A percentile compares a stretch with the other conserved stretches of the same genome.
phyloP scores from a whole-genome alignment of 1,139 yeast species.

The Groenewaldozyma auringiensis region DNA sequence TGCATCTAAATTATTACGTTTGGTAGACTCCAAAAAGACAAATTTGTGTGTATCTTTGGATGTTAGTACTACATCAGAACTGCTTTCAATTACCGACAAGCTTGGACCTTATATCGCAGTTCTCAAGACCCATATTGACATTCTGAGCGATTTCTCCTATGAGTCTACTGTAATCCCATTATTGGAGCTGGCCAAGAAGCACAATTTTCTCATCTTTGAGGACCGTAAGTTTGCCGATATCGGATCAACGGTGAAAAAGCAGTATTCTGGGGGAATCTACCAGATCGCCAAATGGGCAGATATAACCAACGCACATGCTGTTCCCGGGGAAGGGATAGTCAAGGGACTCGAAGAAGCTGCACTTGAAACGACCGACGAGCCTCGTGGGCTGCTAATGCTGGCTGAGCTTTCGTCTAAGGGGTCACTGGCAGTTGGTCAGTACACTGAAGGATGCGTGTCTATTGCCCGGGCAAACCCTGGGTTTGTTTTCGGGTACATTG shows the following conservation, averaged over 20 bases:
- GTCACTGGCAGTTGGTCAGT: constrained; percentile 85
- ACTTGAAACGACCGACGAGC: constrained; percentile 49
- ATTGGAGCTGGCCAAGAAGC: constrained; percentile 59
- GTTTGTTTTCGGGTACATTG: constrained; percentile 94
- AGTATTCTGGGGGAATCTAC: constrained; percentile 84
- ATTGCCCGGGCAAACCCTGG: constrained; percentile 82
- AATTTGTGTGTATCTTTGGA: constrained; percentile 97
- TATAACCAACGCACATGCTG: constrained; percentile 95
- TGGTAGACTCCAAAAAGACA: constrained; percentile 75
- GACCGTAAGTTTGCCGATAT: constrained; percentile 98
- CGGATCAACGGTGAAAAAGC: constrained; percentile 95
- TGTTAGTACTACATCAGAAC: constrained; percentile 68
- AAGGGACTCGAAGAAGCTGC: constrained; percentile 83
- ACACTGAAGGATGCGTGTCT: constrained; percentile 77
- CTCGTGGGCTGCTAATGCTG: constrained; percentile 83
- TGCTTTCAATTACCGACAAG: constrained; percentile 61
- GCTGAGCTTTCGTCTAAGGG: constrained; percentile 95
- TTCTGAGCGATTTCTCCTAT: constrained; percentile 77
- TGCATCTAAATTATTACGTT: constrained; percentile 61
- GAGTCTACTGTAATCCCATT: constrained; percentile 74
- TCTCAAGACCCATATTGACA: constrained; percentile 92
- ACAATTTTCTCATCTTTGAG: constrained; percentile 82
- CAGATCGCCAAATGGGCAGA: constrained; percentile 92
- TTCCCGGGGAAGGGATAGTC: constrained; percentile 92
- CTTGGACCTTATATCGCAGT: constrained; percentile 89